Base-by-base conservation (phyloP, 805 yeast species). In the Sungouiella blattae region DNA sequence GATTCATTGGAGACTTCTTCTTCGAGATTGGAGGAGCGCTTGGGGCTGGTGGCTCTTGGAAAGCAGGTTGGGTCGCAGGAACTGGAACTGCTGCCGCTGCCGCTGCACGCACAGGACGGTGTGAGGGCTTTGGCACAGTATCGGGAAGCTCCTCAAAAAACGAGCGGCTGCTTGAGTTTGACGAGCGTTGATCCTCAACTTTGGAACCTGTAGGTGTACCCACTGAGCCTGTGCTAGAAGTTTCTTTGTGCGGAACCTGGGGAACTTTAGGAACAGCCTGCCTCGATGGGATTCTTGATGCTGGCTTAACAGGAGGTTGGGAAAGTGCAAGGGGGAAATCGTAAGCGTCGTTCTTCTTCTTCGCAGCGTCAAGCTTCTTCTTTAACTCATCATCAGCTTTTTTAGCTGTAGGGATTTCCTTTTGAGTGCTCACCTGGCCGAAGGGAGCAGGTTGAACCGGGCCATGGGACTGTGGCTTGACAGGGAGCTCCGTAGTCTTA, bases 261-360 rank as follows among this genome's bases (percentile, higher is more conserved):
- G n/a, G n/a, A n/a, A n/a, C n/a, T n/a, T n/a, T n/a, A n/a, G n/a
- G n/a, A n/a, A n/a, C n/a, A n/a, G n/a, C n/a, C 11, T 29, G 18
- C 11, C 35, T 36, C n/a, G 43, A 32, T 18, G 20, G 47, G 46
- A 57, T 34, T 53, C 75, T 29, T 54, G 71, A 43, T 44, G 71
- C 49, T 50, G 74, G 62, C 55, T 67, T 43, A 38, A 63, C 27
- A 46, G 41, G 49, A 50, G 65, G 65, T 6, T 18, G 27, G 1
- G 71, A 60, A 9, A 81, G 58, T 29, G 69, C 77, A 14, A 66
- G 60, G 1, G 91, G 91, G 49, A 83, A 81, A 50, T 83, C 93
- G 47, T 81, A 83, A 0, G 88, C 87, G 59, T 82, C 87, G n/a
- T 80, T 73, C 52, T 77, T 80, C 47, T 73, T 72, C 55, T 80